Conservation (phyloP, 495 filamentous ascomycete species). For the Talaromyces thailandensis region DNA sequence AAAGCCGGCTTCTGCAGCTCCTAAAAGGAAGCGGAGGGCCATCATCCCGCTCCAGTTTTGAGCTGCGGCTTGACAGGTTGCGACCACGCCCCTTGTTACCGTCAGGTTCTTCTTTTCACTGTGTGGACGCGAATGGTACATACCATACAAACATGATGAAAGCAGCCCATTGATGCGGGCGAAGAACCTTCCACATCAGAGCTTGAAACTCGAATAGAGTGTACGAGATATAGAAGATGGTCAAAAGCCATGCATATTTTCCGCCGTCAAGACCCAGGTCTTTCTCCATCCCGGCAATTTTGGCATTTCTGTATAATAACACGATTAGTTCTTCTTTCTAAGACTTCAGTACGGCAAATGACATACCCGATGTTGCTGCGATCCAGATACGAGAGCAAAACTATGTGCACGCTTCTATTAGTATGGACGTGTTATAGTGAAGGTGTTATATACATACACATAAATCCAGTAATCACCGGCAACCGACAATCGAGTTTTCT, state of each 20-base stretch:
- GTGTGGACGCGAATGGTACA: slow-evolving; percentile 6
- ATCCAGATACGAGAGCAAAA: slow-evolving; percentile 58
- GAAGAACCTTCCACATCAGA: slow-evolving; percentile 64
- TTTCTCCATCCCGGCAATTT: slow-evolving; percentile 49
- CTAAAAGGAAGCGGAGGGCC: slow-evolving; percentile 58
- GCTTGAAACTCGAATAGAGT: slow-evolving; percentile 61
- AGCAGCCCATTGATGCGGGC: slow-evolving; percentile 44
- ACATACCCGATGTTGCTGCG: slow-evolving; percentile 57
- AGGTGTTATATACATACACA: slow-evolving; percentile 31
- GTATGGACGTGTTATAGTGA: background rate
- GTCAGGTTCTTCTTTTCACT: background rate
- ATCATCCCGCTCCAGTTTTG: slow-evolving; percentile 58
- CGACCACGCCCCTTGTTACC: slow-evolving; percentile 41
- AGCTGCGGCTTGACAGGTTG: slow-evolving; percentile 51
- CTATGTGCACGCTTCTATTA: slow-evolving; percentile 24
- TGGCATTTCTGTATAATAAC: slow-evolving; percentile 45
- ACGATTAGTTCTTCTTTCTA: slow-evolving; percentile 6
- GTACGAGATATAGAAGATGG: slow-evolving; percentile 62
- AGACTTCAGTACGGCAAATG: background rate
- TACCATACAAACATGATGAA: slow-evolving; percentile 41
- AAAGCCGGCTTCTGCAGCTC: slow-evolving; percentile 56
- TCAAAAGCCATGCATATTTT: slow-evolving; percentile 63
- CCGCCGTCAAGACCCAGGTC: slow-evolving; percentile 42
- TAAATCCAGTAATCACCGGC: slow-evolving; percentile 40
- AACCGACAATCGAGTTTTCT: slow-evolving; percentile 50